These are phyloP conservation scores for Wallacemonas sp. DNA, from an alignment of 208 protist species.

Conservation along the genomic window DNA sequence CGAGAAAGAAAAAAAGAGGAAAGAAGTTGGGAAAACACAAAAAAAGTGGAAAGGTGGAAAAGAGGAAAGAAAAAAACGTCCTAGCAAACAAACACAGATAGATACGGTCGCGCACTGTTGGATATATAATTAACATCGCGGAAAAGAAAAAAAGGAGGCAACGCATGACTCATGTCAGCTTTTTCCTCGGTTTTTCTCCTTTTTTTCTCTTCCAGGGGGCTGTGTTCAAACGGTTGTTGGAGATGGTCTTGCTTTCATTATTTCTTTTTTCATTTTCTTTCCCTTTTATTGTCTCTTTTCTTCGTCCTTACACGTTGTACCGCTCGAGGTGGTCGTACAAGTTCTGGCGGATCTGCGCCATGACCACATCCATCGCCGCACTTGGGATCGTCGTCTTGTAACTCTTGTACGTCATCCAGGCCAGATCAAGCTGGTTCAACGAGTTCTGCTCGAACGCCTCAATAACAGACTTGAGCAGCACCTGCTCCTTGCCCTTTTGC, in stretches of 20 bases:
- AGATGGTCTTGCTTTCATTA: background rate
- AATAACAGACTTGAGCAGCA: constrained; percentile 52
- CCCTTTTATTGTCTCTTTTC: constrained; percentile 8
- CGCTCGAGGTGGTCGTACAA: constrained; percentile 76
- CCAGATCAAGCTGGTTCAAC: constrained; percentile 63
- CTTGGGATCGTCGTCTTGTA: constrained; percentile 49
- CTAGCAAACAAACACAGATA: constrained; percentile 4
- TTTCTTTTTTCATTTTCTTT: constrained; percentile 11
- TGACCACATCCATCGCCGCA: constrained; percentile 51
- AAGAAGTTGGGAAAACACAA: background rate
- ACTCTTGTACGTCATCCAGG: constrained; percentile 57
- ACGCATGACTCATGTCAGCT: no score
- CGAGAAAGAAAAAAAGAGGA: background rate
- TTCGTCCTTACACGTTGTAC: constrained; percentile 27
- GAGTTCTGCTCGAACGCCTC: constrained; percentile 57
- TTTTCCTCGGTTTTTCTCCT: background rate
- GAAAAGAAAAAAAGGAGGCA: no score
- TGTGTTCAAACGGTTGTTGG: no score
- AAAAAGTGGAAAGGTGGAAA: constrained; percentile 13
- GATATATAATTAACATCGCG: background rate
- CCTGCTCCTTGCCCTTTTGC: constrained; percentile 77
- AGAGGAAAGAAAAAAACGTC: constrained; percentile 6
- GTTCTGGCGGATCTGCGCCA: constrained; percentile 54
- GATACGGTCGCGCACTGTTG: constrained; percentile 5
- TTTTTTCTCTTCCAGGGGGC: constrained; percentile 2